These are phyloP conservation scores for Eucalyptus paniculata DNA, from an alignment of 345 rosid genomes.

Conservation along the genomic window DNA sequence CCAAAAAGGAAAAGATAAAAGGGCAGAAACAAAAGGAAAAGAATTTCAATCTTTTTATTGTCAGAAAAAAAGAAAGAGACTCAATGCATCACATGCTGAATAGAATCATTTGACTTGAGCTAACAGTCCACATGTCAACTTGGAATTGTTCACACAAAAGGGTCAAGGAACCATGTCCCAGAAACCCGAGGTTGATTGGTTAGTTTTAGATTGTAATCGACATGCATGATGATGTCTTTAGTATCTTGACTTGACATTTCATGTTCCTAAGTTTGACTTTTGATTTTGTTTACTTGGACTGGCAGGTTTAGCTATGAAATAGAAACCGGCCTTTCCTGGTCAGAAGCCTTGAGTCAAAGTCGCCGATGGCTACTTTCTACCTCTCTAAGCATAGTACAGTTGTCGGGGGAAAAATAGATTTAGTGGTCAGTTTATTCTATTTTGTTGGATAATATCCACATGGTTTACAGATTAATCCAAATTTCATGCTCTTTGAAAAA, in stretches of 20 bases:
- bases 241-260: background rate
- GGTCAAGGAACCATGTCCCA: background rate
- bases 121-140: background rate
- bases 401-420: background rate
- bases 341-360: background rate
- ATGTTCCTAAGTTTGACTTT: background rate
- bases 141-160: background rate
- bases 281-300: background rate
- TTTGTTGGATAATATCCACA: background rate
- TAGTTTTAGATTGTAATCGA: background rate
- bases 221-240: background rate
- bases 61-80: background rate
- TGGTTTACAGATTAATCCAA: background rate
- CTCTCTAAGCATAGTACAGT: background rate
- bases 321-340: background rate
- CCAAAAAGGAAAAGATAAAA: background rate
- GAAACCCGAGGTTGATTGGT: background rate
- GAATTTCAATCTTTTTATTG: background rate
- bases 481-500: background rate
- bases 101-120: background rate
- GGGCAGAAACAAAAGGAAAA: background rate
- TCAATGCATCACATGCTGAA: background rate
- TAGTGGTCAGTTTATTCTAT: background rate
- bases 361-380: background rate
- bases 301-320: background rate